Conservation (phyloP, 495 filamentous ascomycete species). For the Echria macrotheca region DNA sequence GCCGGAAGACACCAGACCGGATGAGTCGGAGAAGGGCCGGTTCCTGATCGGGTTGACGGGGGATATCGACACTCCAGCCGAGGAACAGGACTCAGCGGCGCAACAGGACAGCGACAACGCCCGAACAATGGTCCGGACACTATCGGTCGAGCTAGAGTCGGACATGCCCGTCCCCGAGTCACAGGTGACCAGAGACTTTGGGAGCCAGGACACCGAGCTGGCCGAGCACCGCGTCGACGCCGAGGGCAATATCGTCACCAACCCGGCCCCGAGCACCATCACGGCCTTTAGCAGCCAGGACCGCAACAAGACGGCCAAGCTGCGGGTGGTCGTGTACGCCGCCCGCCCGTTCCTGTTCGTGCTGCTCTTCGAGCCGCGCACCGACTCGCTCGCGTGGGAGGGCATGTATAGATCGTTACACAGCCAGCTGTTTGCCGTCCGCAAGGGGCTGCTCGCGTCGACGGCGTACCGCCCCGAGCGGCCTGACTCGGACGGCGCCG, state of each 20-base stretch:
- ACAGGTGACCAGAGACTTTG: constrained; percentile 38
- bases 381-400: constrained; percentile 59
- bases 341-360: constrained; percentile 87
- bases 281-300: constrained; percentile 41
- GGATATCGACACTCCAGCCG: constrained; percentile 44
- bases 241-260: constrained; percentile 18
- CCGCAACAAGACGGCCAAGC: constrained; percentile 46
- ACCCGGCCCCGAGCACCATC: too few relatives aligned
- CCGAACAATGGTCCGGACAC: constrained; percentile 39
- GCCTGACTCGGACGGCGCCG: constrained; percentile 29
- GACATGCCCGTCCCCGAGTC: constrained; percentile 30
- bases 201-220: constrained; percentile 34
- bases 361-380: constrained; percentile 72
- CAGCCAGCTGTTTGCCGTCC: constrained; percentile 72
- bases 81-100: constrained; percentile 9
- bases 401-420: constrained; percentile 78
- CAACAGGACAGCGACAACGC: constrained; percentile 32
- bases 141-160: constrained; percentile 46
- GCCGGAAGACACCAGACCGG: not conserved
- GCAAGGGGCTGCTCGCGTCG: constrained; percentile 61
- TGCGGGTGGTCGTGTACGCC: constrained; percentile 67
- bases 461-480: constrained; percentile 50
- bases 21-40: constrained; percentile 37
- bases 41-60: constrained; percentile 70
- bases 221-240: constrained; percentile 8